Percentiles rank a stretch among this genome's conserved stretches.
These are phyloP conservation scores for Leishmania lainsoni DNA, from an alignment of 208 protist species.

Conservation along the genomic window DNA sequence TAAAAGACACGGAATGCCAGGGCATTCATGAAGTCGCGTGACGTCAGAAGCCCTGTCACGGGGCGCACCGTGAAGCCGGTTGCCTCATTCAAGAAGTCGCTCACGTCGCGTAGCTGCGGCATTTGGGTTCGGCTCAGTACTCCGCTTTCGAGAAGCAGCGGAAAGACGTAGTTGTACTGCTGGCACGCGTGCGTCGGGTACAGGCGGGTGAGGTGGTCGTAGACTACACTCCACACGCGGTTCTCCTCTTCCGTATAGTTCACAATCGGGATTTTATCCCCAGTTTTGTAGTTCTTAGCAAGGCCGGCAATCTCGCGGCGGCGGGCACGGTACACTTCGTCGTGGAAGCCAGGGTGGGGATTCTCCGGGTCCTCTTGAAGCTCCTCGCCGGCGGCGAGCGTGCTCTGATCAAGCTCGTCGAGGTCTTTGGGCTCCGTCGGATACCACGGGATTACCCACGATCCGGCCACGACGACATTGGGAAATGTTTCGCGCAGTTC, in stretches of 20 bases:
- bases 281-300: slow-evolving; percentile 83
- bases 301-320: slow-evolving; percentile 74
- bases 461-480: slow-evolving; percentile 47
- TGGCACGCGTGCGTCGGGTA: slow-evolving; percentile 94
- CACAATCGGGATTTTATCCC: slow-evolving; percentile 85
- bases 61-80: slow-evolving; percentile 95
- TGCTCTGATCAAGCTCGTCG: slow-evolving; percentile 83
- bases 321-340: slow-evolving; percentile 92
- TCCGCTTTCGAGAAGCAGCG: slow-evolving; percentile 92
- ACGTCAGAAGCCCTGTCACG: slow-evolving; percentile 93
- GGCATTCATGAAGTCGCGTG: slow-evolving; percentile 95
- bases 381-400: slow-evolving; percentile 82
- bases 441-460: slow-evolving; percentile 81
- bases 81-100: slow-evolving; percentile 88
- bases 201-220: slow-evolving; percentile 82
- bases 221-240: slow-evolving; percentile 88
- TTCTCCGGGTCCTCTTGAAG: slow-evolving; percentile 87
- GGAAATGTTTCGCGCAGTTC: slow-evolving; percentile 35
- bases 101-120: slow-evolving; percentile 95
- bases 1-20: slow-evolving; percentile 97
- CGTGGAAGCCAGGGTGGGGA: slow-evolving; percentile 96
- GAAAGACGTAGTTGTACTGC: slow-evolving; percentile 93
- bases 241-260: slow-evolving; percentile 94
- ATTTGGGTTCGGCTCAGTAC: slow-evolving; percentile 89
- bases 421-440: slow-evolving; percentile 74